These are phyloP conservation scores for Diutina neorugosa DNA, from an alignment of 1,139 yeast species.

Conservation along the genomic window DNA sequence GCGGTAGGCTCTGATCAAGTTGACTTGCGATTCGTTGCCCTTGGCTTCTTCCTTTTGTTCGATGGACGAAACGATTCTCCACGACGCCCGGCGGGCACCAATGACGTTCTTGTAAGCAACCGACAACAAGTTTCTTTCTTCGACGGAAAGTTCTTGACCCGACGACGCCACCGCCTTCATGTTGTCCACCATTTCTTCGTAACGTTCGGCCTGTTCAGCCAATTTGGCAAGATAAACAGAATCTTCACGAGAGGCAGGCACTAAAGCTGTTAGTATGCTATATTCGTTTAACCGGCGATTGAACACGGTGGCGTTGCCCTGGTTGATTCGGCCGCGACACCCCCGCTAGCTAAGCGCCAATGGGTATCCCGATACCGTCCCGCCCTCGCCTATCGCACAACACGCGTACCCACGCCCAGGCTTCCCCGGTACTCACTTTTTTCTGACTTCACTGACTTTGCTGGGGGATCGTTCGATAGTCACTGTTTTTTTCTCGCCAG, in stretches of 20 bases:
- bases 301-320: not conserved
- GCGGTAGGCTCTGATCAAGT: conserved; percentile 88
- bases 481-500: conserved; percentile 3
- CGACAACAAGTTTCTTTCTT: conserved; percentile 92
- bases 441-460: not conserved
- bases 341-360: not conserved
- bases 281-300: not conserved
- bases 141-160: conserved; percentile 91
- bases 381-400: not conserved
- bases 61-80: conserved; percentile 97
- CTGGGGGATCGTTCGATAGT: not conserved
- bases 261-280: not conserved
- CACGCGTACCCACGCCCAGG: not conserved
- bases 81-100: conserved; percentile 98
- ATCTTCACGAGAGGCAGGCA: conserved; percentile 75
- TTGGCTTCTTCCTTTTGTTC: conserved; percentile 97
- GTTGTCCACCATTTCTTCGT: conserved; percentile 98
- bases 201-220: conserved; percentile 99
- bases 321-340: not conserved
- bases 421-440: not conserved
- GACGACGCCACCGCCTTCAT: conserved; percentile 96
- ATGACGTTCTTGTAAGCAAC: conserved; percentile 98
- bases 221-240: conserved; percentile 96
- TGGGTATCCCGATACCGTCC: not conserved
- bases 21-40: conserved; percentile 82